Evolutionary conservation across 2,329 filamentous ascomycete species (phyloP).

Genomic region (Calycina marina): DNA sequence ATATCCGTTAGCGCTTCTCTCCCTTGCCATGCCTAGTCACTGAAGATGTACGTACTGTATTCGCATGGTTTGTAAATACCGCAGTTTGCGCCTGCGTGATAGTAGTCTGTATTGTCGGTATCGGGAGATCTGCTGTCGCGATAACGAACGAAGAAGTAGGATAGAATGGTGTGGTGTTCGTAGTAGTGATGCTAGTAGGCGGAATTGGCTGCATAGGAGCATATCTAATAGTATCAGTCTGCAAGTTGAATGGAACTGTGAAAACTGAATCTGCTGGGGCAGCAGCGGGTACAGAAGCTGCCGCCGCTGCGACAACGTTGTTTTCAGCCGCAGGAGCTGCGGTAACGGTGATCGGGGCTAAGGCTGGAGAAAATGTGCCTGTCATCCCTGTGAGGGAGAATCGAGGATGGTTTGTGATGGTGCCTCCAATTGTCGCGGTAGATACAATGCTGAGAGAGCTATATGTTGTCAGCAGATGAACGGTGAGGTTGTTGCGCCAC

Average conservation of each 20-base stretch:
- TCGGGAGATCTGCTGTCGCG: constrained; percentile 21
- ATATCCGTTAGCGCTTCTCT: no score
- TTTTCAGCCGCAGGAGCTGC: constrained; percentile 22
- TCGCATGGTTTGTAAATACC: constrained; percentile 22
- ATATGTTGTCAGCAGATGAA: constrained; percentile 5
- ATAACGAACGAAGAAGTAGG: constrained; percentile 23
- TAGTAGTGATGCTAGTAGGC: constrained; percentile 25
- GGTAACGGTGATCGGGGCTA: constrained; percentile 24
- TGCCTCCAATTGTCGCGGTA: constrained; percentile 33
- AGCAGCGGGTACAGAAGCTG: constrained; percentile 3
- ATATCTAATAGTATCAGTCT: constrained; percentile 25
- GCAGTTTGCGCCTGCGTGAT: constrained; percentile 24
- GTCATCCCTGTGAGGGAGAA: constrained; percentile 53
- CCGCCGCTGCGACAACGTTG: constrained; percentile 8
- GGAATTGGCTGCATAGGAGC: constrained; percentile 27
- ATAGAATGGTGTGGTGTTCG: constrained; percentile 22
- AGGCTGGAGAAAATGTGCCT: constrained; percentile 35
- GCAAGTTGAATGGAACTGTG: constrained; percentile 22
- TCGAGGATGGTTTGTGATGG: constrained; percentile 41
- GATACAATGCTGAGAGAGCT: constrained; percentile 47
- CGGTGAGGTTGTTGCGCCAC: neutral
- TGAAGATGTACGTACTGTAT: constrained; percentile 20
- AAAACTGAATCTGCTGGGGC: constrained; percentile 11
- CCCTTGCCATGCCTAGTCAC: constrained; percentile 7
- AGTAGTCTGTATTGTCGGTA: constrained; percentile 22